Percentiles rank a stretch among this genome's conserved stretches.
Evolutionary conservation across 2,329 filamentous ascomycete genomes (phyloP).

Genomic region (Exophiala sp.): DNA sequence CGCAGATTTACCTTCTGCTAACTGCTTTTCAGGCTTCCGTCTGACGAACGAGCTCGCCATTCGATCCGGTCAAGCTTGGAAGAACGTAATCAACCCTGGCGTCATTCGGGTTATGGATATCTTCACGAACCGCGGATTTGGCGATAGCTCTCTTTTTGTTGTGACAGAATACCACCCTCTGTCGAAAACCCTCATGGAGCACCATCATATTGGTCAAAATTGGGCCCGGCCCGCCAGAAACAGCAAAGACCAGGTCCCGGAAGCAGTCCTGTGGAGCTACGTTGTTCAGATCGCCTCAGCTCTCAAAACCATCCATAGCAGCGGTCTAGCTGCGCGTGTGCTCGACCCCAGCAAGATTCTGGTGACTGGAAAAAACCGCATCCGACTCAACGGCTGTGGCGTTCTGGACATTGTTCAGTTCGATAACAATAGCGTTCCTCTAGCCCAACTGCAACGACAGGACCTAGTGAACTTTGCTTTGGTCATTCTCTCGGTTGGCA

Average conservation of each 20-base stretch:
- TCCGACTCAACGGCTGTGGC: slow-evolving; percentile 80
- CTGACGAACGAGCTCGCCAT: slow-evolving; percentile 87
- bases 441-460: slow-evolving; percentile 76
- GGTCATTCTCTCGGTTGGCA: slow-evolving; percentile 74
- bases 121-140: slow-evolving; percentile 88
- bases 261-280: slow-evolving; percentile 82
- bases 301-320: slow-evolving; percentile 75
- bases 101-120: slow-evolving; percentile 85
- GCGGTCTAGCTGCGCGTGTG: slow-evolving; percentile 74
- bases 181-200: slow-evolving; percentile 81
- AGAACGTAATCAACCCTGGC: slow-evolving; percentile 70
- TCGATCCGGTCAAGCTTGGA: slow-evolving; percentile 80
- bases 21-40: slow-evolving; percentile 58
- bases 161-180: slow-evolving; percentile 90
- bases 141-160: slow-evolving; percentile 89
- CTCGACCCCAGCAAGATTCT: slow-evolving; percentile 85
- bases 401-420: slow-evolving; percentile 85
- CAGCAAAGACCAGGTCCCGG: slow-evolving; percentile 53
- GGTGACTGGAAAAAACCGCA: slow-evolving; percentile 80
- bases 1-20: slow-evolving; percentile 7
- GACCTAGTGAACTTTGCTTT: slow-evolving; percentile 81
- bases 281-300: slow-evolving; percentile 86
- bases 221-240: slow-evolving; percentile 41
- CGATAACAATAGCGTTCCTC: slow-evolving; percentile 57
- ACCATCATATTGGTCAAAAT: slow-evolving; percentile 50